A percentile compares a stretch with the other conserved stretches of the same genome.
phyloP scores from a whole-genome alignment of 257 asterid species.

The Rauvolfia tetraphylla region DNA sequence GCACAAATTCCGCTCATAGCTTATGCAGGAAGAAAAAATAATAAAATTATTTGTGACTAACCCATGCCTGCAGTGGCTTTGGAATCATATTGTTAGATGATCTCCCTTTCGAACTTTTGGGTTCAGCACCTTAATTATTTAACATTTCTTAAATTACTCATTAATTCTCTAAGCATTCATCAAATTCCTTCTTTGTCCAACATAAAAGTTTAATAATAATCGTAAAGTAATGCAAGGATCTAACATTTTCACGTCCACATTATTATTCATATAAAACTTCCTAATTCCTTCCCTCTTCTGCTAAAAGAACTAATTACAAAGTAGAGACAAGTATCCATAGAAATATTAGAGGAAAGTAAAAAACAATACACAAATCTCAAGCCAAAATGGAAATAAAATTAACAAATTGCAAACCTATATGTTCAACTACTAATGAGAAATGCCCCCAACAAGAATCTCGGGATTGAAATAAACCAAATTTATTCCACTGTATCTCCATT shows the following conservation, averaged over 20 bases:
- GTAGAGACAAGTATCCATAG: too few relatives aligned
- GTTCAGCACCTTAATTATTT: background rate
- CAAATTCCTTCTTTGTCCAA: background rate
- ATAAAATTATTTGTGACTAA: background rate
- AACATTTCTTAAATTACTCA: background rate
- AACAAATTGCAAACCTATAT: slow-evolving; percentile 57
- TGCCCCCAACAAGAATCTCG: slow-evolving; percentile 65
- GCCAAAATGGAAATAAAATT: slow-evolving; percentile 11
- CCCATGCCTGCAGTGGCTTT: background rate
- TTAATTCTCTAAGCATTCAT: background rate
- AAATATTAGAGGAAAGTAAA: slow-evolving; percentile 9
- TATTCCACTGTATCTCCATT: slow-evolving; percentile 54
- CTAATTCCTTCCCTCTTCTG: background rate
- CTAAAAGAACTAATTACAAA: background rate
- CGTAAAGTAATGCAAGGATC: background rate
- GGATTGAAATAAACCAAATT: slow-evolving; percentile 43
- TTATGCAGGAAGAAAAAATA: background rate
- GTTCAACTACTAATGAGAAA: slow-evolving; percentile 59
- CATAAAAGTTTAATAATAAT: background rate
- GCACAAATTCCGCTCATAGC: background rate
- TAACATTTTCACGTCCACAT: background rate
- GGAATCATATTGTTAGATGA: background rate
- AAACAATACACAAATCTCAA: background rate
- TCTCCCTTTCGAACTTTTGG: background rate
- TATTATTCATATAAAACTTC: background rate